Base-by-base conservation (phyloP, 495 filamentous ascomycete species). In the Choiromyces venosus region DNA sequence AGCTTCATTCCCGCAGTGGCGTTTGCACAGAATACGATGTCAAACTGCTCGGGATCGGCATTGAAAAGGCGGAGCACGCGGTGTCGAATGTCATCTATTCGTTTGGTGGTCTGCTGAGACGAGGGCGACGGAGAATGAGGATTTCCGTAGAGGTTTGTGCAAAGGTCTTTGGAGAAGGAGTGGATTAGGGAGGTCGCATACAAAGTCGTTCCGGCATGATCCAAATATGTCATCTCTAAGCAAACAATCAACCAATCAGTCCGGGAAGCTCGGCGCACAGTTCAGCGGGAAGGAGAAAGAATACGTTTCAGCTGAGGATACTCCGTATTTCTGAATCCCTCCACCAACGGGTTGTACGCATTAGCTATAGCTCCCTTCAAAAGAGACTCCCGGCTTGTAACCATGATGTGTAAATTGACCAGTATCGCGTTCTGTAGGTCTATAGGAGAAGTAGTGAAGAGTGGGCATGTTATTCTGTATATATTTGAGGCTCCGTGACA, bases 1-100 rank as follows among this genome's bases (percentile, higher is more conserved):
- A 97, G 82, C 82, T 97, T 97, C 70, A 97, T 91, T 1, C 89
- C 94, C 2, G 94, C 94, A 0, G 94, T 97, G 65, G 94, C 91
- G 80, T 97, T 98, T 19, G 93, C 89, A 76, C 95, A 92, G 81
- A 97, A 98, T 25, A 97, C 88, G 10, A 98, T 81, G 78, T 97
- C 94, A 79, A 94, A 98, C 14, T 91, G 86, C 37, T 88, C 87
- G 2, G 93, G 93, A 76, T 93, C 88, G 4, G 94, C 94, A 66
- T 93, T 89, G 83, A 97, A 95, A 81, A 96, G 92, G 12, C 85
- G 86, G 21, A 97, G 85, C 18, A 91, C 86, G 16, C 88, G 85
- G 7, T 93, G 83, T 42, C 94, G 88, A 71, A 91, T 84, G 80
- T 94, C 88, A 69, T 97, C 93, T 65, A 94, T 88, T 25, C 91